Evolutionary conservation across 2,329 filamentous ascomycete species (phyloP).

Genomic region (Talaromyces sp.): DNA sequence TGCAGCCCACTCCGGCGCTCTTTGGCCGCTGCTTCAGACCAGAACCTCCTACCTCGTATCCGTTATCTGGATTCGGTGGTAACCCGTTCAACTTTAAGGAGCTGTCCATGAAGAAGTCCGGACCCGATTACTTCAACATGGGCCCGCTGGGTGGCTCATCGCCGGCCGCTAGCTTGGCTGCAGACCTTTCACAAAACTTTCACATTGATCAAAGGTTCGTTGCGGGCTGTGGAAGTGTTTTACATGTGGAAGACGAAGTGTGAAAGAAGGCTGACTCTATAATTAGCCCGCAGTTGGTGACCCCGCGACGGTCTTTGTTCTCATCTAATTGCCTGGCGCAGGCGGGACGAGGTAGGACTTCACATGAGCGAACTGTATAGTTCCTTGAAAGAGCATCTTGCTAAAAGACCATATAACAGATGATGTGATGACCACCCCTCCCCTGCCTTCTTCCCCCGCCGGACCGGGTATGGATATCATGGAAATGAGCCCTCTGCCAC

Average conservation of each 20-base stretch:
- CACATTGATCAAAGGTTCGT: conserved; percentile 90
- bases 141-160: conserved; percentile 82
- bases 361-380: background rate
- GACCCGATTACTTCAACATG: conserved; percentile 78
- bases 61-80: conserved; percentile 60
- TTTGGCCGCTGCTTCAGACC: conserved; percentile 64
- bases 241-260: conserved; percentile 5
- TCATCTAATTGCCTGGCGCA: conserved; percentile 68
- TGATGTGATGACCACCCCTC: conserved; percentile 82
- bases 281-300: conserved; percentile 76
- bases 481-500: conserved; percentile 91
- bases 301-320: conserved; percentile 82
- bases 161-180: conserved; percentile 85
- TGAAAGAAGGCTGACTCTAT: conserved; percentile 44
- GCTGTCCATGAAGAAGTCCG: conserved; percentile 68
- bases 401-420: conserved; percentile 33
- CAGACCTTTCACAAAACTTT: conserved; percentile 95
- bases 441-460: conserved; percentile 81
- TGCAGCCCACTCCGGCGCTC: conserved; percentile 73
- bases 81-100: conserved; percentile 77
- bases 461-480: conserved; percentile 73
- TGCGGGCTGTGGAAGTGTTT: background rate
- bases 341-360: conserved; percentile 58
- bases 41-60: conserved; percentile 57
- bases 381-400: background rate